Evolutionary conservation across 2,329 filamentous ascomycete genomes (phyloP).

Genomic region (Colletotrichum sp.): DNA sequence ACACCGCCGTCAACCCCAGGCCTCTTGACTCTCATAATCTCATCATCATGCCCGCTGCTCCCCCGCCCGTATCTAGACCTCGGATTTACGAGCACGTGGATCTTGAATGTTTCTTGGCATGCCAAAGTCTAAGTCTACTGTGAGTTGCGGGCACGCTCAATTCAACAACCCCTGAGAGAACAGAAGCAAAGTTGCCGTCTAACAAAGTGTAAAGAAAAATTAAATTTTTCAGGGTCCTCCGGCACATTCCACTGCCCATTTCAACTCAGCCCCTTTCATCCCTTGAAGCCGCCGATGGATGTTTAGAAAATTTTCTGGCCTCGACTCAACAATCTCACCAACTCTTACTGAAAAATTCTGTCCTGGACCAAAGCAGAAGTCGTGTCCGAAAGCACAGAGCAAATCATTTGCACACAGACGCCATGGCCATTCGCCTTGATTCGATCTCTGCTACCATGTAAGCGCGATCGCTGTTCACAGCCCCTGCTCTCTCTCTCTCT

Average conservation of each 20-base stretch:
- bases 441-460: constrained; percentile 7
- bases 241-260: not conserved
- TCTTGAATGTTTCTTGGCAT: not conserved
- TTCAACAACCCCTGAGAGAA: not conserved
- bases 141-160: not conserved
- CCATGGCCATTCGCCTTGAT: not conserved
- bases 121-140: not conserved
- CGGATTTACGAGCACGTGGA: not conserved
- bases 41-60: not conserved
- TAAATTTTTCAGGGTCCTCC: not conserved
- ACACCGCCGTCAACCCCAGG: not conserved
- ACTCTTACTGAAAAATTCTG: not conserved
- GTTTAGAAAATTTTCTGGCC: not conserved
- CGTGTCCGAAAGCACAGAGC: constrained; percentile 6
- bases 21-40: not conserved
- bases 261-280: not conserved
- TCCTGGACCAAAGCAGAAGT: not conserved
- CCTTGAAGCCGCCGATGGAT: not conserved
- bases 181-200: not conserved
- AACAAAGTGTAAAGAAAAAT: not conserved
- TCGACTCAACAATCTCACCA: not conserved
- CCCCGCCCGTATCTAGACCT: not conserved
- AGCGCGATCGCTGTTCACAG: constrained; percentile 5
- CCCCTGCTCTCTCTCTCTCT: not conserved
- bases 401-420: constrained; percentile 13